These are phyloP conservation scores for Cairneyella variabilis DNA, from an alignment of 495 filamentous ascomycete species.

Conservation along the genomic window DNA sequence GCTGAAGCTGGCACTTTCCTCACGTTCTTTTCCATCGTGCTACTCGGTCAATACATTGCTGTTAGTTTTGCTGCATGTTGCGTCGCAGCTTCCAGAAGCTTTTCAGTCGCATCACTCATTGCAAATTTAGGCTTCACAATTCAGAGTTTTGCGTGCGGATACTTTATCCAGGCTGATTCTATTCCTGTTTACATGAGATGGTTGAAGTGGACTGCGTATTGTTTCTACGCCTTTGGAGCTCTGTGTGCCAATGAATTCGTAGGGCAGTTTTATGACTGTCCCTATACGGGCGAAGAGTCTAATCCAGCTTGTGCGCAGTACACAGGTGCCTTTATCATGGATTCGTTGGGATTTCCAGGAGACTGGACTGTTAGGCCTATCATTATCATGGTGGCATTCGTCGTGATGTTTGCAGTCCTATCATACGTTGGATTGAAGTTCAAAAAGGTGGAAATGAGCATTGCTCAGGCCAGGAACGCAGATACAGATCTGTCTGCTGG, in stretches of 20 bases:
- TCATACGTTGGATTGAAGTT: slow-evolving; percentile 56
- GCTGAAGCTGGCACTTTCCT: slow-evolving; percentile 57
- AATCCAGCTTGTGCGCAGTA: slow-evolving; percentile 63
- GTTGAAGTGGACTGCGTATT: slow-evolving; percentile 60
- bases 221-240: slow-evolving; percentile 65
- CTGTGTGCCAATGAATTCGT: slow-evolving; percentile 67
- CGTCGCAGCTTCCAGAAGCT: slow-evolving; percentile 56
- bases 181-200: slow-evolving; percentile 72
- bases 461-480: slow-evolving; percentile 49
- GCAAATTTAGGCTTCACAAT: slow-evolving; percentile 68
- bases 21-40: slow-evolving; percentile 57
- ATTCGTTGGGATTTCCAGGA: slow-evolving; percentile 56
- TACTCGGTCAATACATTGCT: slow-evolving; percentile 64
- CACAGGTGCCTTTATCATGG: slow-evolving; percentile 62
- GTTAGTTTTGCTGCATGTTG: slow-evolving; percentile 58
- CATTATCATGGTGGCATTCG: slow-evolving; percentile 53
- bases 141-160: slow-evolving; percentile 68
- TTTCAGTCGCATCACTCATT: slow-evolving; percentile 58
- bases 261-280: slow-evolving; percentile 64
- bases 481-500: slow-evolving; percentile 55
- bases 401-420: slow-evolving; percentile 49
- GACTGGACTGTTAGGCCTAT: slow-evolving; percentile 64
- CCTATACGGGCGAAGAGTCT: slow-evolving; percentile 46
- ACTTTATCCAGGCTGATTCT: slow-evolving; percentile 64
- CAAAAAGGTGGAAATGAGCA: slow-evolving; percentile 54